Evolutionary conservation across 2,329 filamentous ascomycete genomes (phyloP).

Genomic region (Epichloe typhina): DNA sequence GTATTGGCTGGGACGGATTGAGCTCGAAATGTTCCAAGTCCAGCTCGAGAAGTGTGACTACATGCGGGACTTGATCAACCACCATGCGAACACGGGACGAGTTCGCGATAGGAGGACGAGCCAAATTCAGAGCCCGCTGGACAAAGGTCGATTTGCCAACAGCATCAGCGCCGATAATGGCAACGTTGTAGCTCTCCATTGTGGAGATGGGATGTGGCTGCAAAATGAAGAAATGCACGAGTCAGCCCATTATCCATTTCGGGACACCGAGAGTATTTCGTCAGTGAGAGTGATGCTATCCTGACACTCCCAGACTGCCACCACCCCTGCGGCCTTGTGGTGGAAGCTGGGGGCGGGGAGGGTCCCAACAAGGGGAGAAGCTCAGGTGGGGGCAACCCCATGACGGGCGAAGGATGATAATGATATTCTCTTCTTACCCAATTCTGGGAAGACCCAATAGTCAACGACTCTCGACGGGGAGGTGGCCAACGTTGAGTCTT

Average conservation of each 20-base stretch:
- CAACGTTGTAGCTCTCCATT: conserved; percentile 52
- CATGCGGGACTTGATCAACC: conserved; percentile 43
- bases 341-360: background rate
- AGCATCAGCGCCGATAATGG: conserved; percentile 51
- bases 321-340: background rate
- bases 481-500: conserved; percentile 27
- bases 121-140: conserved; percentile 45
- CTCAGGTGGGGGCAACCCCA: conserved; percentile 1
- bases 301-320: background rate
- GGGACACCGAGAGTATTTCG: background rate
- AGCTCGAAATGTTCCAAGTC: conserved; percentile 53
- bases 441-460: conserved; percentile 21
- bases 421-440: conserved; percentile 20
- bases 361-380: background rate
- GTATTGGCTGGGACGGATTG: conserved; percentile 40
- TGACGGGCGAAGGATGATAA: background rate
- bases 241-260: conserved; percentile 4
- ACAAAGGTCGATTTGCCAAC: conserved; percentile 59
- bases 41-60: conserved; percentile 51
- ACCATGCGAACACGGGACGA: conserved; percentile 43
- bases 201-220: conserved; percentile 19
- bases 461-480: conserved; percentile 37
- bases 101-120: conserved; percentile 38
- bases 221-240: conserved; percentile 3
- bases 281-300: background rate